Evolutionary conservation across 176 grass and related monocot species (phyloP).

Genomic region (Paspalum notatum): DNA sequence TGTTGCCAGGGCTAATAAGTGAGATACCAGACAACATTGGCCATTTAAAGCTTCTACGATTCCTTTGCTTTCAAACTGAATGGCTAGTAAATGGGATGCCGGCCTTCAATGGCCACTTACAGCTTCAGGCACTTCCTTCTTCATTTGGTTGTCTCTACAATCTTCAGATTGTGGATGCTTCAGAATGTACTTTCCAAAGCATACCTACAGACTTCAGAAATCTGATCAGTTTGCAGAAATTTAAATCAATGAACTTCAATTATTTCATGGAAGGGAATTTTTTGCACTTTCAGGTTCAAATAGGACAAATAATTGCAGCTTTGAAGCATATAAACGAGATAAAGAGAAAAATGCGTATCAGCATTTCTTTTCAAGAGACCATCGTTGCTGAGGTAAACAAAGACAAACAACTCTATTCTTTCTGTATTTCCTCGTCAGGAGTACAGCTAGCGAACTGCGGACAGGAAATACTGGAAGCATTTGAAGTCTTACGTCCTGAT

Average conservation of each 20-base stretch:
- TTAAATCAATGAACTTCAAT: neutral
- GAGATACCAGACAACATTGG: neutral
- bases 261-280: neutral
- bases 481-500: too few relatives aligned
- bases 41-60: constrained; percentile 18
- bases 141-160: neutral
- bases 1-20: too few relatives aligned
- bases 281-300: neutral
- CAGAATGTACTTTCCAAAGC: neutral
- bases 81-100: too few relatives aligned
- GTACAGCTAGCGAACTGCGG: too few relatives aligned
- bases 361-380: too few relatives aligned
- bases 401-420: too few relatives aligned
- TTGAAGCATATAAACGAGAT: neutral
- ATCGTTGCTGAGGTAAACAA: too few relatives aligned
- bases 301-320: neutral
- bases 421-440: too few relatives aligned
- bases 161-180: neutral
- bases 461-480: too few relatives aligned
- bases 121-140: neutral
- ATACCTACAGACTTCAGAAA: neutral
- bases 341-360: too few relatives aligned
- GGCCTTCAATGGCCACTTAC: neutral
- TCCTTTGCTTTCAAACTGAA: neutral
- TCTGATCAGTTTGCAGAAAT: neutral